Base-by-base conservation (phyloP, 2,329 filamentous ascomycete species). In the Colletotrichum lentis region DNA sequence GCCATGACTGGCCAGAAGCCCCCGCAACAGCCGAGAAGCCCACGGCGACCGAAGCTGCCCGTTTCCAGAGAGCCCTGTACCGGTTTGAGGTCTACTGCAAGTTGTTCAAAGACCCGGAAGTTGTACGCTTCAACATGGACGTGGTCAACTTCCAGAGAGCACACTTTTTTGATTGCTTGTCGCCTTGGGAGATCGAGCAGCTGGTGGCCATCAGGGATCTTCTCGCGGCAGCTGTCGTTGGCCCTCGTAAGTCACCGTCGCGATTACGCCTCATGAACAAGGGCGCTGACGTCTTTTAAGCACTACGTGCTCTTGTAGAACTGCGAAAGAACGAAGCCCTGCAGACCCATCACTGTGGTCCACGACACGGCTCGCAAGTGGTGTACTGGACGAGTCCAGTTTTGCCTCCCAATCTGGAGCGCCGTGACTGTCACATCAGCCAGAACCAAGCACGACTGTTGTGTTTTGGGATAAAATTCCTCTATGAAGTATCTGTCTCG, bases 141-240 rank as follows among this genome's bases (percentile, higher is more conserved):
- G 44, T 53, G n/a, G 62, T 69, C 3, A 69, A 66, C 35, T 69
- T 69, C 20, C 66, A 69, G 8, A 47, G 56, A 50, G 44, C 44
- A 44, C 62, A 69, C 22, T 69, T 66, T 8, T 69, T 69, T 39
- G 62, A 69, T 14, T 56, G 27, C 8, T 44, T 69, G 20, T 66
- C 66, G 20, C 66, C 49, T 8, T 68, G 66, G 66, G 66, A 69
- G 22, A 61, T 66, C 31, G 66, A 69, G 27, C 66, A 69, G 18
- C 39, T 69, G 10, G 66, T 66, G 6, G 62, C 62, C 0, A 56
- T 22, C 22, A 56, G 62, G 1, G 66, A 69, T 2, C 50, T 55
- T 2, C 66, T 69, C 12, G 62, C 50, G n/a, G 66, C 56, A 16
- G 49, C 37, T n/a, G 37, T 69, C 50, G 50, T 69, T 2, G 66